phyloP scores from a whole-genome alignment of 1,139 yeast species.

The Hemisphaericaspora xylofermentans region DNA sequence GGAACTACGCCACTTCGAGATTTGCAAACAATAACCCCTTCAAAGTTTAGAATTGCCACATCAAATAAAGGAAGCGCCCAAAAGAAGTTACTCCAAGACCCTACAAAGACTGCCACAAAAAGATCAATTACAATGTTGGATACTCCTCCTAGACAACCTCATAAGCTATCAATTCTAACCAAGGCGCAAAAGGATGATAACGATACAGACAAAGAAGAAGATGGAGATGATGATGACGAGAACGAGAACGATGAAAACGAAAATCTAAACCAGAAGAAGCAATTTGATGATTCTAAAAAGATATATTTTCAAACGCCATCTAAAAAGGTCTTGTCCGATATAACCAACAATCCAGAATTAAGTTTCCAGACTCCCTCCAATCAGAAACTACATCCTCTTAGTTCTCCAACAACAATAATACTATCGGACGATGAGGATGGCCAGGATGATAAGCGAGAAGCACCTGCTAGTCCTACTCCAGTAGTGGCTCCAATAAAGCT shows the following conservation, averaged over 20 bases:
- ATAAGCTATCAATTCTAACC: constrained; percentile 29
- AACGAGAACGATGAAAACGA: constrained; percentile 10
- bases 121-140: constrained; percentile 39
- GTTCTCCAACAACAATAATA: constrained; percentile 37
- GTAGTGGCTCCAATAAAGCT: constrained; percentile 12
- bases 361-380: constrained; percentile 28
- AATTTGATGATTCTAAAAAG: constrained; percentile 6
- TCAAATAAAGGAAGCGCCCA: constrained; percentile 12
- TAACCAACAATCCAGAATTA: constrained; percentile 23
- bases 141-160: constrained; percentile 44
- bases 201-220: constrained; percentile 16
- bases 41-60: constrained; percentile 34
- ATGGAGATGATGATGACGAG: constrained; percentile 20
- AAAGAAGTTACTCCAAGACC: constrained; percentile 12
- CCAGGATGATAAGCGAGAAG: constrained; percentile 4
- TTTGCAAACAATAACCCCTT: constrained; percentile 44
- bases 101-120: constrained; percentile 28
- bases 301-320: constrained; percentile 33
- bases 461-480: constrained; percentile 35
- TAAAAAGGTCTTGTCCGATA: constrained; percentile 27
- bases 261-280: constrained; percentile 1
- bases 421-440: constrained; percentile 6
- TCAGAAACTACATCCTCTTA: constrained; percentile 18
- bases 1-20: constrained; percentile 29
- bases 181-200: constrained; percentile 20